Evolutionary conservation across 306 rosid species (phyloP).

Genomic region (Castanea sativa): DNA sequence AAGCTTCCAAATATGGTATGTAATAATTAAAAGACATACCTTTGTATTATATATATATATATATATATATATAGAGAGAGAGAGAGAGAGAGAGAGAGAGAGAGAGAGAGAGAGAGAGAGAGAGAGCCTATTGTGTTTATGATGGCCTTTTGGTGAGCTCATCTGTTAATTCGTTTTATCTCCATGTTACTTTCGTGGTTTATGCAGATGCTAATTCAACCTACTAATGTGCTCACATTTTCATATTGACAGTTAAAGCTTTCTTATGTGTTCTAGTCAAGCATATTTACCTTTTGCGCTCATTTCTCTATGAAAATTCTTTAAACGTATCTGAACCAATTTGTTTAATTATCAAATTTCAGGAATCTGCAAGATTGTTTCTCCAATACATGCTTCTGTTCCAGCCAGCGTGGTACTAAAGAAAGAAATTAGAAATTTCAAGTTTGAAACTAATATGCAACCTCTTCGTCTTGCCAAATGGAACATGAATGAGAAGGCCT

Average conservation of each 20-base stretch:
- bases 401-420: constrained; percentile 30
- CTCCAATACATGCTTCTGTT: constrained; percentile 31
- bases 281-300: too few species aligned
- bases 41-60: background rate
- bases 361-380: constrained; percentile 42
- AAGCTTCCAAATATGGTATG: constrained; percentile 40
- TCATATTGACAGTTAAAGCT: background rate
- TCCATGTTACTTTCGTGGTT: too few species aligned
- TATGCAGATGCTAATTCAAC: too few species aligned
- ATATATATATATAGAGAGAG: too few species aligned
- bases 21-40: background rate
- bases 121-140: too few species aligned
- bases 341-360: constrained; percentile 12
- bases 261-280: background rate
- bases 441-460: constrained; percentile 38
- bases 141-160: too few species aligned
- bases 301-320: background rate
- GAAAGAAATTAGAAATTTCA: constrained; percentile 30
- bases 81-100: too few species aligned
- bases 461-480: constrained; percentile 33
- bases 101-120: too few species aligned
- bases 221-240: background rate
- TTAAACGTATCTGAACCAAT: background rate
- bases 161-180: too few species aligned
- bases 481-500: constrained; percentile 16